phyloP scores from a whole-genome alignment of 2,329 filamentous ascomycete genomes.

The Cytospora schulzeri region DNA sequence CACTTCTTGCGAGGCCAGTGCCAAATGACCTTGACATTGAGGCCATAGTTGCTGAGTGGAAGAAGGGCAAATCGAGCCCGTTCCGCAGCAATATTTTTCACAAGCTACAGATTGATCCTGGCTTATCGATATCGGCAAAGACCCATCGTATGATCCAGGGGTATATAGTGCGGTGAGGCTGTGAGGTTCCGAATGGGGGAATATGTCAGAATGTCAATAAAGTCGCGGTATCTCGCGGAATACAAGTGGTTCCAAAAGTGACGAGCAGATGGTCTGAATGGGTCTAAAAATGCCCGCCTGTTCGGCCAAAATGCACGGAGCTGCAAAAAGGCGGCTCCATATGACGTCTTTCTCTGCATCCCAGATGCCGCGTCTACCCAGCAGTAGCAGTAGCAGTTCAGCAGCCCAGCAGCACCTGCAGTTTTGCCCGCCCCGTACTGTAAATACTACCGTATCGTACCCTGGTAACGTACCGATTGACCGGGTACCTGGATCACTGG shows the following conservation, averaged over 20 bases:
- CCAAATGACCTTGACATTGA: constrained; percentile 28
- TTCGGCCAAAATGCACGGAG: no score
- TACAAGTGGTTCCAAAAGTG: neutral
- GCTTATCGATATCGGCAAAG: constrained; percentile 27
- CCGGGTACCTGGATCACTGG: neutral
- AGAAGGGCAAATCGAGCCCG: constrained; percentile 1
- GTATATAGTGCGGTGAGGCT: constrained; percentile 18
- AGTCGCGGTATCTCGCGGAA: neutral
- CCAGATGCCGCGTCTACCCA: no score
- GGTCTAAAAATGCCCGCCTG: no score
- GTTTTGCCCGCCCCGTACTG: no score
- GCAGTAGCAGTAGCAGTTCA: no score
- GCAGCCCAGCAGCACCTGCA: no score
- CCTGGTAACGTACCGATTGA: neutral
- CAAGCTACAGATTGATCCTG: constrained; percentile 16
- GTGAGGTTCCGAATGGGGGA: constrained; percentile 5
- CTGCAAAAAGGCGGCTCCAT: neutral
- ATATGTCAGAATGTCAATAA: constrained; percentile 6
- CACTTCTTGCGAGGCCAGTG: constrained; percentile 26
- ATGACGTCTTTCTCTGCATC: neutral
- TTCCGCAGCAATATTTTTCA: constrained; percentile 4
- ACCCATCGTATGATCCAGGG: constrained; percentile 26
- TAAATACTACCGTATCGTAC: neutral
- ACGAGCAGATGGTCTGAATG: neutral
- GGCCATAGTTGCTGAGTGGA: constrained; percentile 22